These are phyloP conservation scores for Phytopythium ostracodes DNA, from an alignment of 352 stramenopile genomes.

Conservation along the genomic window DNA sequence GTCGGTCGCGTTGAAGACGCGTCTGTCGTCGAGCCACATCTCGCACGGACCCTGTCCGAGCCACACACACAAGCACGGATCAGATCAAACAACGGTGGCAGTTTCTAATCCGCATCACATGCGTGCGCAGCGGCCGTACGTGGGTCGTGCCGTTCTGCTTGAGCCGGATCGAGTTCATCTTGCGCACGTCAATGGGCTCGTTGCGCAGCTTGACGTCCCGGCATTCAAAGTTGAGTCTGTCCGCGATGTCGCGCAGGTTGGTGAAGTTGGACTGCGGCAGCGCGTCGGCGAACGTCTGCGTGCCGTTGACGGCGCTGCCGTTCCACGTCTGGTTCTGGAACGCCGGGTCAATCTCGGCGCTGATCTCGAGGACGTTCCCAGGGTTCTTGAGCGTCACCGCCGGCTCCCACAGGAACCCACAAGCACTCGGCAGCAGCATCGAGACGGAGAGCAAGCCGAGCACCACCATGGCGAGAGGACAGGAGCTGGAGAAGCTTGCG, in stretches of 20 bases:
- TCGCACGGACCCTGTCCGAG: conserved; percentile 4
- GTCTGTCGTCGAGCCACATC: conserved; percentile 2
- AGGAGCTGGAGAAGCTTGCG: background rate
- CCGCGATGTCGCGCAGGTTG: conserved; percentile 1
- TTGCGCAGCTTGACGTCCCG: conserved; percentile 7
- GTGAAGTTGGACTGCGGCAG: conserved; percentile 3
- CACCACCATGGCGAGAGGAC: background rate
- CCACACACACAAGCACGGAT: too few species aligned
- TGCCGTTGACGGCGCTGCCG: background rate
- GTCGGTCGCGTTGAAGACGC: conserved; percentile 3
- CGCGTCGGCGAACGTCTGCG: background rate
- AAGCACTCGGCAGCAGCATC: background rate
- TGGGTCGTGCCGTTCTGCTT: conserved; percentile 5
- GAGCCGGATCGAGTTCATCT: conserved; percentile 6
- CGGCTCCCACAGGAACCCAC: background rate
- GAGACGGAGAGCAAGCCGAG: background rate
- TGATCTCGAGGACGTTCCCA: background rate
- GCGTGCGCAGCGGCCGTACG: background rate
- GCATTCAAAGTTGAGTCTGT: conserved; percentile 6
- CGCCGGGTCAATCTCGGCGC: conserved; percentile 3
- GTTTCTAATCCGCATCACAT: too few species aligned
- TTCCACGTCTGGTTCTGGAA: conserved; percentile 1
- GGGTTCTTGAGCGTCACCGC: background rate
- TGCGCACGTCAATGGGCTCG: conserved; percentile 8
- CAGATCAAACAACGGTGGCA: too few species aligned